These are phyloP conservation scores for Tylopilus cervinicoccineus DNA, from an alignment of 768 basidiomycete genomes.

Conservation along the genomic window DNA sequence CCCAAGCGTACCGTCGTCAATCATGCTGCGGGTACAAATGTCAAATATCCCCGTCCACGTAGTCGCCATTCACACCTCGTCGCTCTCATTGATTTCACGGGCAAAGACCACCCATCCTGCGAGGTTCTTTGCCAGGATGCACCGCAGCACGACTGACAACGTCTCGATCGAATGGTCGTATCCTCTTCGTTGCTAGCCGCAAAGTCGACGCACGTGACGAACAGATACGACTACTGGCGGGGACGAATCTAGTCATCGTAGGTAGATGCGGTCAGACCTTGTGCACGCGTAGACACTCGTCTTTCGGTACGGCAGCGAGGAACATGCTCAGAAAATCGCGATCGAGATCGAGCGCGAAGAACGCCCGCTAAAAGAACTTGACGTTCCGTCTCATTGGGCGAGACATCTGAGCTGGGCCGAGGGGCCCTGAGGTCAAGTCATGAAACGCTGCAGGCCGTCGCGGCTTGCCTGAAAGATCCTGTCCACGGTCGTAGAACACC, in stretches of 20 bases:
- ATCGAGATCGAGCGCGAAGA: conserved; percentile 53
- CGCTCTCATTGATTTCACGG: conserved; percentile 55
- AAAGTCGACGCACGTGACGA: conserved; percentile 42
- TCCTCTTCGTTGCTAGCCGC: conserved; percentile 31
- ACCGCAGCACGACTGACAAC: conserved; percentile 42
- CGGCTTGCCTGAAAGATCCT: conserved; percentile 44
- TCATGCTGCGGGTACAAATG: too few species aligned
- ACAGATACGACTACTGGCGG: conserved; percentile 50
- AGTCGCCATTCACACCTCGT: conserved; percentile 33
- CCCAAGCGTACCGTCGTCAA: conserved; percentile 31
- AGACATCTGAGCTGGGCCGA: conserved; percentile 40
- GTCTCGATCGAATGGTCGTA: conserved; percentile 37
- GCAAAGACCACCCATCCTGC: conserved; percentile 67
- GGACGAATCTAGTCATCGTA: conserved; percentile 13
- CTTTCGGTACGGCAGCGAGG: conserved; percentile 42
- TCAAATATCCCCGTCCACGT: not conserved
- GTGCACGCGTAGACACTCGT: conserved; percentile 43
- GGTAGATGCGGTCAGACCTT: conserved; percentile 41
- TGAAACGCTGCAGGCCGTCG: not conserved
- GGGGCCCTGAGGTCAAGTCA: conserved; percentile 34
- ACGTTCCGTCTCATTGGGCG: conserved; percentile 39
- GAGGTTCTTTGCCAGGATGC: conserved; percentile 52
- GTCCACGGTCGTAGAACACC: conserved; percentile 43
- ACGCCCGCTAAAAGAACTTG: conserved; percentile 52
- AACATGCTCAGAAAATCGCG: conserved; percentile 39